Evolutionary conservation across 1,139 yeast species (phyloP).

Genomic region (Protomyces pachydermus): DNA sequence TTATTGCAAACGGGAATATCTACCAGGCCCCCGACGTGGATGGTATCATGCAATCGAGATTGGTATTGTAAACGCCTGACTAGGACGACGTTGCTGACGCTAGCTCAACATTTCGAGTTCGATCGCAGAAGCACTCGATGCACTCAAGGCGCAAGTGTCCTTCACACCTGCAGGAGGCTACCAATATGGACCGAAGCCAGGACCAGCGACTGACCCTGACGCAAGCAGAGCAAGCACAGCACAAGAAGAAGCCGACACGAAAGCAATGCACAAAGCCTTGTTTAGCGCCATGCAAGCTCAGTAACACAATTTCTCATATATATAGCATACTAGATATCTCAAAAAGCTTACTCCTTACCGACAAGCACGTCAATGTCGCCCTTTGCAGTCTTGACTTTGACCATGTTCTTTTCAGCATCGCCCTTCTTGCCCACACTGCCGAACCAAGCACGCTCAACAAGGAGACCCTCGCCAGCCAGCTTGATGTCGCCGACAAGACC

Average conservation of each 20-base stretch:
- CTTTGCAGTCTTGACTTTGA: constrained; percentile 25
- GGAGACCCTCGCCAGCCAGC: constrained; percentile 17
- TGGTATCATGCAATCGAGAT: constrained; percentile 53
- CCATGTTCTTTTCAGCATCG: constrained; percentile 9
- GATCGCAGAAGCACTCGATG: neutral
- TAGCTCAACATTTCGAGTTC: neutral
- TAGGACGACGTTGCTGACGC: neutral
- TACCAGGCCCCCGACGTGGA: constrained; percentile 78
- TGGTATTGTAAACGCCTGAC: constrained; percentile 33
- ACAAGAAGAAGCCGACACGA: neutral
- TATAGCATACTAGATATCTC: neutral
- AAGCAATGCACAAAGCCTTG: neutral
- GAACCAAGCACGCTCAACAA: constrained; percentile 13
- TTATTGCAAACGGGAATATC: constrained; percentile 84
- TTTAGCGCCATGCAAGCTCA: neutral
- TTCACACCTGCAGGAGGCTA: neutral
- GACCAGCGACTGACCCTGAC: neutral
- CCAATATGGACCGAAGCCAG: neutral
- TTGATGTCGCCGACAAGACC: constrained; percentile 22
- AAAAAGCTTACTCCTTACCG: neutral
- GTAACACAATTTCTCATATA: too few relatives aligned
- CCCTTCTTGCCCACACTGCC: constrained; percentile 25
- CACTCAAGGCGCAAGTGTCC: neutral
- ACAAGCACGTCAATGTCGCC: constrained; percentile 17
- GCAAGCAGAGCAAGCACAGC: too few relatives aligned